Base-by-base conservation (phyloP, 352 stramenopile genomes). In the Pilasporangium apinafurcum region DNA sequence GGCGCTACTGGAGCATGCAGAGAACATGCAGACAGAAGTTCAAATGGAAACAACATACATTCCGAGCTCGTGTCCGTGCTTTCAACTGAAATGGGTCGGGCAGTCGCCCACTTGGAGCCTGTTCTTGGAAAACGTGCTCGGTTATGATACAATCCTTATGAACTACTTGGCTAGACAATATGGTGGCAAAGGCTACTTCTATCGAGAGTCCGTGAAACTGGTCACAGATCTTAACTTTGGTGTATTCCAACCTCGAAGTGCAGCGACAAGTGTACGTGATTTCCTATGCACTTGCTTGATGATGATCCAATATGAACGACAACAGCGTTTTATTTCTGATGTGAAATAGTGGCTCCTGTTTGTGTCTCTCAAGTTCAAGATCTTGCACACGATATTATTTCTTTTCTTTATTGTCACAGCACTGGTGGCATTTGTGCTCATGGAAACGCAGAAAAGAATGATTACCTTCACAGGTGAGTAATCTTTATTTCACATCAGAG, bases 381-480 rank as follows among this genome's bases (percentile, higher is more conserved):
- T 97, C 32, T 37, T 97, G 14, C 72, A 94, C 44, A 87, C 92
- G 28, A 96, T 87, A 16, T 49, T 95, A 24, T 96, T 97, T 51
- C 68, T 98, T 5, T 98, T 98, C 65, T 97, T 97, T 58, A 83
- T 91, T 41, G 88, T 85, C 21, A 96, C 90, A 1, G 93, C 86
- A n/a, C 52, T 98, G 1, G 78, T 98, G 4, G 80, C 69, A 21
- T 98, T 98, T 58, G 93, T 95, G 18, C 65, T 98, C 4, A 70
- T 85, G 37, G 89, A 98, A 59, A 97, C 88, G 26, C 88, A 98
- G 66, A 77, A 90, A 53, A 70, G 90, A 2, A 95, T 98, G 87
- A 52, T 98, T 27, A 78, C 81, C 3, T 97, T 98, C 52, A 95
- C 84, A n/a, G 71, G 68, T 77, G 32, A 13, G 44, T 27, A 12